Base-by-base conservation (phyloP, 2,329 filamentous ascomycete species). In the Ophiostoma australiae region DNA sequence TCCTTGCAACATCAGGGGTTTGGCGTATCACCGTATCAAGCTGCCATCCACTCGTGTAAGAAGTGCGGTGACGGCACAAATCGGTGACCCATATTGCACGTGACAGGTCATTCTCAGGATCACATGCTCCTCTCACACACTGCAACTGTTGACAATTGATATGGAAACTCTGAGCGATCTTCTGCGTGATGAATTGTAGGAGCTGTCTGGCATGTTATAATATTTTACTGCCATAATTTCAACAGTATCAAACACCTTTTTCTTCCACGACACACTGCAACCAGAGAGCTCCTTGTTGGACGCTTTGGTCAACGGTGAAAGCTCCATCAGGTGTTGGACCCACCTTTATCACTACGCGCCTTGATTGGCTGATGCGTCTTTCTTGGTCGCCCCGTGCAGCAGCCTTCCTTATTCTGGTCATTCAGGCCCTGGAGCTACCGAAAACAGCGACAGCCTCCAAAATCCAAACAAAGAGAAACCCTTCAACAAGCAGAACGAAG, bases 401-500 rank as follows among this genome's bases (percentile, higher is more conserved):
- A 69, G 70, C 63, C 68, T 67, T 33, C 63, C 58, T 23, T 68
- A 41, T 67, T 35, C 66, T 41, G 33, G 7, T 13, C 52, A 41
- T 67, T 35, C 66, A 55, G 33, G 23, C 10, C 52, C 68, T 44
- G 27, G 37, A 71, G 71, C 71, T 73, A 66, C 71, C 44, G 68
- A 70, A 73, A 73, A 70, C 70, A 73, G 72, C 69, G 70, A 69
- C 65, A 39, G 63, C 63, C 33, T 69, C 61, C 58, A 71, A 71
- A 69, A 71, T 48, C 71, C 70, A 73, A 72, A 73, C 70, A 70
- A 71, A 72, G 63, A 31, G 31, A 20, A 23, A 27, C 10, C 15
- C 39, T 67, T 31, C 39, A 27, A 66, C 58, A 48, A 69, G 31
- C 35, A 52, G 37, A n/a, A 63, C 27, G 35, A 58, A 68, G 39